These are phyloP conservation scores for Skeletonema grethae DNA, from an alignment of 108 stramenopile genomes.

Conservation along the genomic window DNA sequence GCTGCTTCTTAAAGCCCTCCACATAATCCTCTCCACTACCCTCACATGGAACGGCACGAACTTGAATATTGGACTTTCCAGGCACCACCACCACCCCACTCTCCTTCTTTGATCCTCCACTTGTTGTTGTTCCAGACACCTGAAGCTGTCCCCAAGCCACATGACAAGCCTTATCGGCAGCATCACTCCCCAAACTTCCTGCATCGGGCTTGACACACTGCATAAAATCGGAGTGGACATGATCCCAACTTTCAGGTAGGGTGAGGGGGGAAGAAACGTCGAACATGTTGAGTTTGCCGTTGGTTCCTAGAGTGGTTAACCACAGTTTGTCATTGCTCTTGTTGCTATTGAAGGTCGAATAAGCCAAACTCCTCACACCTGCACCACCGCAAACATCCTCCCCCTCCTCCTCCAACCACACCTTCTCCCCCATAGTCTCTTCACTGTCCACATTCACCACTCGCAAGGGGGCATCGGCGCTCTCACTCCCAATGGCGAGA, in stretches of 20 bases:
- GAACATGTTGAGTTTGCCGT: slow-evolving; percentile 68
- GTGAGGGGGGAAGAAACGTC: slow-evolving; percentile 30
- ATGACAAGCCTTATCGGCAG: slow-evolving; percentile 60
- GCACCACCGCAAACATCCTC: slow-evolving; percentile 42
- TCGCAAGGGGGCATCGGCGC: slow-evolving; percentile 42
- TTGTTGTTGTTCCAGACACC: too few relatives aligned
- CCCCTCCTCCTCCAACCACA: slow-evolving; percentile 43
- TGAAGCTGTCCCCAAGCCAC: slow-evolving; percentile 15
- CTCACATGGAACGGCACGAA: slow-evolving; percentile 16
- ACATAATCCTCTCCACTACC: not conserved
- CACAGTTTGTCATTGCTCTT: not conserved
- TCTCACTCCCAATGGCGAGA: slow-evolving; percentile 67
- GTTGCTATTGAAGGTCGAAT: not conserved
- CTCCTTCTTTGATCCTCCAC: too few relatives aligned
- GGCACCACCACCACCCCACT: slow-evolving; percentile 36
- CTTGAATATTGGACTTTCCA: slow-evolving; percentile 51
- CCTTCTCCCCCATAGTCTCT: slow-evolving; percentile 11
- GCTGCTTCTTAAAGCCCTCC: slow-evolving; percentile 18
- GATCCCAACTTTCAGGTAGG: slow-evolving; percentile 37
- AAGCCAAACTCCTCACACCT: slow-evolving; percentile 58
- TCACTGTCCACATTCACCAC: slow-evolving; percentile 51
- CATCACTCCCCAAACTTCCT: slow-evolving; percentile 65
- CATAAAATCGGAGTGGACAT: slow-evolving; percentile 35
- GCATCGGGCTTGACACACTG: slow-evolving; percentile 50
- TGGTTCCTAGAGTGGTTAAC: slow-evolving; percentile 63